Evolutionary conservation across 306 rosid genomes (phyloP).

Genomic region (Vigna trinervia): DNA sequence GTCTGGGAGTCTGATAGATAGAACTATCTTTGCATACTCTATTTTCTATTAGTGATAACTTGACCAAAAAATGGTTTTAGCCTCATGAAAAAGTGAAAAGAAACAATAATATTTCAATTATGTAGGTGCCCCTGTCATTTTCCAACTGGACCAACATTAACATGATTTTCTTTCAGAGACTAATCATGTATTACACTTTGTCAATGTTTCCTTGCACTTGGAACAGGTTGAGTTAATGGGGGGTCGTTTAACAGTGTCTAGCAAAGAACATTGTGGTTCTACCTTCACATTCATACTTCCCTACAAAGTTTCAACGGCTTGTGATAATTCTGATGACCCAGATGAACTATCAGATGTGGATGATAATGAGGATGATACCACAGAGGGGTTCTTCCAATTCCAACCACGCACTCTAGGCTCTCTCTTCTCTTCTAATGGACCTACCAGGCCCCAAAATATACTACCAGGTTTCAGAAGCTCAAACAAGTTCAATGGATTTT

Average conservation of each 20-base stretch:
- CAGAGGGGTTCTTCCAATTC: constrained; percentile 86
- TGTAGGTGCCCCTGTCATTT: neutral
- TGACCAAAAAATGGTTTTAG: neutral
- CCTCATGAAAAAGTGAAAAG: neutral
- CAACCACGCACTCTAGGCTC: constrained; percentile 89
- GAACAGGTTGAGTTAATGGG: constrained; percentile 96
- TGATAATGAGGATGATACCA: constrained; percentile 66
- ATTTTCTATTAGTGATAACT: too few species aligned
- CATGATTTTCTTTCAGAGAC: constrained; percentile 5
- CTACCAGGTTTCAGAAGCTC: constrained; percentile 56
- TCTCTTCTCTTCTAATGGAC: constrained; percentile 75
- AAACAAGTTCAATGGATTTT: constrained; percentile 62
- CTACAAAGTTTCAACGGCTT: constrained; percentile 71
- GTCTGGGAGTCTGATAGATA: too few species aligned
- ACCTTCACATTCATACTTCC: constrained; percentile 91
- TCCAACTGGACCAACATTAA: neutral
- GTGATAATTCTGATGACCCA: constrained; percentile 70
- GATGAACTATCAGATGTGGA: constrained; percentile 75
- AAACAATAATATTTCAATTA: neutral
- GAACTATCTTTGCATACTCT: too few species aligned
- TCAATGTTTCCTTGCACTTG: constrained; percentile 34
- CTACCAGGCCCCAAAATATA: constrained; percentile 60
- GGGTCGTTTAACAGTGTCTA: constrained; percentile 83
- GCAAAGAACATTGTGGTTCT: constrained; percentile 80
- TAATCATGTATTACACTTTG: constrained; percentile 6